These are phyloP conservation scores for Trichoderma orchidacearum DNA, from an alignment of 495 filamentous ascomycete species.

Conservation along the genomic window DNA sequence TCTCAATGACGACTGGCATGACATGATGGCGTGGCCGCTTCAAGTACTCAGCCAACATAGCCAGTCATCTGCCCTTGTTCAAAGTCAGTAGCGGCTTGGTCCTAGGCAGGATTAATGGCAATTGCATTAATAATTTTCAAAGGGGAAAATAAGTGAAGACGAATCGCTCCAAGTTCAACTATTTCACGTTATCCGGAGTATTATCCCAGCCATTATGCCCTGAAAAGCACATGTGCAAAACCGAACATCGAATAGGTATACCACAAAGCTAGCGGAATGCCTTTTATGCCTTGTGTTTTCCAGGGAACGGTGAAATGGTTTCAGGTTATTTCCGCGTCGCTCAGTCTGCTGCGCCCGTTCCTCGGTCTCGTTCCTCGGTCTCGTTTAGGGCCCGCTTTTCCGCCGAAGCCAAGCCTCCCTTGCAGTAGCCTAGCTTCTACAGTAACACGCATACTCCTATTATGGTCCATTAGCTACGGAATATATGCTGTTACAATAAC, in stretches of 20 bases:
- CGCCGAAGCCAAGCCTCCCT: neutral
- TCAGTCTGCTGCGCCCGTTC: neutral
- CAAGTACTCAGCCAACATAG: neutral
- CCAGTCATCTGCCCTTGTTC: neutral
- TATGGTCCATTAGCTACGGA: too few species aligned
- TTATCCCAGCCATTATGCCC: too few species aligned
- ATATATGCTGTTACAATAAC: too few species aligned
- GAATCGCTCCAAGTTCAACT: too few species aligned
- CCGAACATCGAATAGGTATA: too few species aligned
- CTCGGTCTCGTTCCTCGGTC: neutral
- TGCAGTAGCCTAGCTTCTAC: neutral
- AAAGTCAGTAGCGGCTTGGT: neutral
- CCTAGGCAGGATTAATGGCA: neutral
- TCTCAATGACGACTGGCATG: neutral
- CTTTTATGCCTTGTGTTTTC: neutral
- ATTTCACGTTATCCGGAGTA: too few species aligned
- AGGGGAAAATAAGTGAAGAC: neutral
- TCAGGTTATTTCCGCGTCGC: neutral
- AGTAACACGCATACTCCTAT: neutral
- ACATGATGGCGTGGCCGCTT: neutral
- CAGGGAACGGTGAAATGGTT: neutral
- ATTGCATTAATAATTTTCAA: neutral
- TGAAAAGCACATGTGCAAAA: too few species aligned
- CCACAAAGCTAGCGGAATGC: too few species aligned
- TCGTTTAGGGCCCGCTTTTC: neutral